Conservation (phyloP, 1,284 basidiomycete species). For the Cryptococcus sp. region DNA sequence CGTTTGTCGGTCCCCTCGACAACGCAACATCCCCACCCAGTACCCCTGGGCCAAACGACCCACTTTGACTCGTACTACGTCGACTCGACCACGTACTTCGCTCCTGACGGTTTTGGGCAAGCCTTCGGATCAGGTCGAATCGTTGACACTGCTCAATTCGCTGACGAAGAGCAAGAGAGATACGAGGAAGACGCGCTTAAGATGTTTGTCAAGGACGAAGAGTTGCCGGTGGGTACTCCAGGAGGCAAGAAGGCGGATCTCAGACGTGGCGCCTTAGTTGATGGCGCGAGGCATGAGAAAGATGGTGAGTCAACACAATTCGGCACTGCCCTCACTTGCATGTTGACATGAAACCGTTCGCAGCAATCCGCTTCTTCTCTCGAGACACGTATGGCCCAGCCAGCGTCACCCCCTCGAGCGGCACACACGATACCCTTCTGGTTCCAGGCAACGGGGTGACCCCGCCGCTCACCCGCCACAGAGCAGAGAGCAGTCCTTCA, state of each 20-base stretch:
- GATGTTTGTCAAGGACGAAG: constrained; percentile 17
- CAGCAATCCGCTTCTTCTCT: constrained; percentile 38
- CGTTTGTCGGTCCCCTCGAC: constrained; percentile 7
- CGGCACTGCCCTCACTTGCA: too few species aligned
- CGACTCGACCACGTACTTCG: constrained; percentile 15
- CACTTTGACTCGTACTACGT: constrained; percentile 13
- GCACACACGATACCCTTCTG: background rate
- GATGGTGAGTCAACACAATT: constrained; percentile 15
- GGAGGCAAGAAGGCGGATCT: constrained; percentile 27
- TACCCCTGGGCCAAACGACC: constrained; percentile 16
- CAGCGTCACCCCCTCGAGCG: background rate
- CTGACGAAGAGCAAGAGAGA: background rate
- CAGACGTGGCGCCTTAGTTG: constrained; percentile 19
- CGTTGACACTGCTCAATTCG: background rate
- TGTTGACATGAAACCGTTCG: background rate
- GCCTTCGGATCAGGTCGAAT: constrained; percentile 1
- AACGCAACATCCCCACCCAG: constrained; percentile 31
- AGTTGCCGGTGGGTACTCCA: constrained; percentile 28
- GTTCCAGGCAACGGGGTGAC: background rate
- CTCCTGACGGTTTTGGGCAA: constrained; percentile 18
- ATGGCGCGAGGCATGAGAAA: constrained; percentile 25
- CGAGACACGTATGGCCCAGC: constrained; percentile 29
- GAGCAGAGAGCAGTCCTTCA: too few species aligned
- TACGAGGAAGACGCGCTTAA: constrained; percentile 23
- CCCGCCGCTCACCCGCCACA: background rate